Percentiles rank a stretch among this genome's conserved stretches.
phyloP scores from a whole-genome alignment of 345 rosid genomes.

The Populus deltoides region DNA sequence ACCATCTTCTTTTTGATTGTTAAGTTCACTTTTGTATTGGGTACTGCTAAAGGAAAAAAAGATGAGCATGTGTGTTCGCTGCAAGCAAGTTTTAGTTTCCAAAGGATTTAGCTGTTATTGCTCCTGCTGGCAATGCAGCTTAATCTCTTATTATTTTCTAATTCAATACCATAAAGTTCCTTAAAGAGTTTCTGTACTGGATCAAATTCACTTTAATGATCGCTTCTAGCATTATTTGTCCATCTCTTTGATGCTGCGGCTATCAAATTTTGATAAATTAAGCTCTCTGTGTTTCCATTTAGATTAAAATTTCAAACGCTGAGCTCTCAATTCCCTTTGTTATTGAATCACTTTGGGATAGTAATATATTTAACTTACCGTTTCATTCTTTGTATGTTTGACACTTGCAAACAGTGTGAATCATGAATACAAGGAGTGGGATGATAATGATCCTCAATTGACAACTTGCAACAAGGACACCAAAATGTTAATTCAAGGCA shows the following conservation, averaged over 20 bases:
- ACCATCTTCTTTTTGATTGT: not conserved
- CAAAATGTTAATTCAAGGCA: conserved; percentile 79
- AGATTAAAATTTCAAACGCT: not conserved
- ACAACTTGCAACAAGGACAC: conserved; percentile 89
- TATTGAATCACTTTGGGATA: not conserved
- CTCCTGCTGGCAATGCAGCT: not conserved
- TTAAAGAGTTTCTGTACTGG: no score
- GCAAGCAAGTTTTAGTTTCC: not conserved
- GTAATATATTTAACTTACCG: not conserved
- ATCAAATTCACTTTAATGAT: no score
- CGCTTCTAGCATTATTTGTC: no score
- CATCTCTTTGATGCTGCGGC: no score
- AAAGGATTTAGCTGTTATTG: not conserved
- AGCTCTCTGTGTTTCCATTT: not conserved
- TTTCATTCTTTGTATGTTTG: not conserved
- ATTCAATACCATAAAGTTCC: no score
- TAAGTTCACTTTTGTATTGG: not conserved
- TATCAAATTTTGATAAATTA: no score
- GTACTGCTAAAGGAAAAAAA: not conserved
- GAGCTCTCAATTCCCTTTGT: not conserved
- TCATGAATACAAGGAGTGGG: conserved; percentile 95
- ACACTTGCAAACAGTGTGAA: conserved; percentile 56
- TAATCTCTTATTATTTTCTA: no score
- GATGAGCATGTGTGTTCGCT: not conserved
- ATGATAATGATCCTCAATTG: conserved; percentile 75